Evolutionary conservation across 225 moss, liverwort and hornwort genomes (phyloP).

Genomic region (Bryoerythrophyllum caledonicum): DNA sequence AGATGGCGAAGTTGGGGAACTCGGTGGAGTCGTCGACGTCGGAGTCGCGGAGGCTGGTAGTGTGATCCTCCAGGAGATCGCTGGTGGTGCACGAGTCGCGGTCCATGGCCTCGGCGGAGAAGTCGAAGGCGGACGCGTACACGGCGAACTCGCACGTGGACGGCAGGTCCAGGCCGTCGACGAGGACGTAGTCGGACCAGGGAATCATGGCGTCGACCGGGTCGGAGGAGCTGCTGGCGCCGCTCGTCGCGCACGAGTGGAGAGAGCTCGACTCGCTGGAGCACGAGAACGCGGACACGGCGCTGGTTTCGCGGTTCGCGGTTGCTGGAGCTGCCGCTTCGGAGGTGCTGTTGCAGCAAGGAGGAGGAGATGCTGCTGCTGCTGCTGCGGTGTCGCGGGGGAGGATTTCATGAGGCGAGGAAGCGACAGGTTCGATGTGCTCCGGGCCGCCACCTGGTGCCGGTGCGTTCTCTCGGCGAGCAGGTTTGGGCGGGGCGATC

Average conservation of each 20-base stretch:
- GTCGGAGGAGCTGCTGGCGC: constrained; percentile 1
- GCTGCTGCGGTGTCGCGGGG: constrained; percentile 11
- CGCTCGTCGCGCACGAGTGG: background rate
- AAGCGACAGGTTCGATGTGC: background rate
- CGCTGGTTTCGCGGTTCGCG: background rate
- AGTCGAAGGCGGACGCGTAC: constrained; percentile 46
- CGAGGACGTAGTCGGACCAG: constrained; percentile 42
- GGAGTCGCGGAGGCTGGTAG: constrained; percentile 21
- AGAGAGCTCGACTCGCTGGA: constrained; percentile 18
- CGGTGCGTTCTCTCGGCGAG: constrained; percentile 21
- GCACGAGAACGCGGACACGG: constrained; percentile 20
- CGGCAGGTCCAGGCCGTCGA: constrained; percentile 40
- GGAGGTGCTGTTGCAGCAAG: background rate
- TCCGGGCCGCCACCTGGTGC: no score
- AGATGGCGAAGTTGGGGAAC: background rate
- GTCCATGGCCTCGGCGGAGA: constrained; percentile 54
- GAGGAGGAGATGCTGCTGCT: constrained; percentile 2
- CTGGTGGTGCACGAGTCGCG: constrained; percentile 38
- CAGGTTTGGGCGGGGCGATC: constrained; percentile 10
- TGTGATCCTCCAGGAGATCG: constrained; percentile 32
- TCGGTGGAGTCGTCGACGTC: constrained; percentile 44
- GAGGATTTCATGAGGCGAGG: constrained; percentile 29
- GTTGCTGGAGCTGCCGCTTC: background rate
- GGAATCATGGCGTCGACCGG: constrained; percentile 26
- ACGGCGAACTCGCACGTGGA: constrained; percentile 28